Conservation (phyloP, 257 asterid genomes). For the Solanum pinnatisectum region DNA sequence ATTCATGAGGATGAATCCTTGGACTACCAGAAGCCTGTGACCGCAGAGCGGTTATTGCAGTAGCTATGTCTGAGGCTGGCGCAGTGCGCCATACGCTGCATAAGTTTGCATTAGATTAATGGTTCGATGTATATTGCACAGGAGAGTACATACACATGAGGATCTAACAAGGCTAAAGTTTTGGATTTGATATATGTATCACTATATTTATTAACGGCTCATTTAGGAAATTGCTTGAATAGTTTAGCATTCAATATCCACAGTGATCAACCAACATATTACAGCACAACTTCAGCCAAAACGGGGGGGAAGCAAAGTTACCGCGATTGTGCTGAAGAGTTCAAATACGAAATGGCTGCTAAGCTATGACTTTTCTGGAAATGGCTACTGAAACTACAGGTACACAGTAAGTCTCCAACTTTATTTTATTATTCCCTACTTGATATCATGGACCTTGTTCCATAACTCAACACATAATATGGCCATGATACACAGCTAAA, state of each 20-base stretch:
- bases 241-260: background rate
- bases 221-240: background rate
- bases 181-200: background rate
- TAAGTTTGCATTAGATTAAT: background rate
- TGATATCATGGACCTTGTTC: background rate
- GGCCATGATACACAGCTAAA: background rate
- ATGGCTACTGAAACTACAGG: background rate
- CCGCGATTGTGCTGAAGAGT: background rate
- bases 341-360: background rate
- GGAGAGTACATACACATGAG: background rate
- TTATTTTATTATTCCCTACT: background rate
- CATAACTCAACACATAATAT: background rate
- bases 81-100: background rate
- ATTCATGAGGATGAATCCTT: background rate
- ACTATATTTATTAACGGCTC: background rate
- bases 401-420: background rate
- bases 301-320: background rate
- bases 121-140: background rate
- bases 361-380: background rate
- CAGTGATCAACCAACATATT: background rate
- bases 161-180: background rate
- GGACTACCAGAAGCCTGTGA: background rate
- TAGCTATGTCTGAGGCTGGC: slow-evolving; percentile 17
- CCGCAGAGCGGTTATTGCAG: slow-evolving; percentile 7
- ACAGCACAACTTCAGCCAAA: background rate